A percentile compares a stretch with the other conserved stretches of the same genome.
These are phyloP conservation scores for Hypomyces perniciosus DNA, from an alignment of 2,329 filamentous ascomycete species.

Conservation along the genomic window DNA sequence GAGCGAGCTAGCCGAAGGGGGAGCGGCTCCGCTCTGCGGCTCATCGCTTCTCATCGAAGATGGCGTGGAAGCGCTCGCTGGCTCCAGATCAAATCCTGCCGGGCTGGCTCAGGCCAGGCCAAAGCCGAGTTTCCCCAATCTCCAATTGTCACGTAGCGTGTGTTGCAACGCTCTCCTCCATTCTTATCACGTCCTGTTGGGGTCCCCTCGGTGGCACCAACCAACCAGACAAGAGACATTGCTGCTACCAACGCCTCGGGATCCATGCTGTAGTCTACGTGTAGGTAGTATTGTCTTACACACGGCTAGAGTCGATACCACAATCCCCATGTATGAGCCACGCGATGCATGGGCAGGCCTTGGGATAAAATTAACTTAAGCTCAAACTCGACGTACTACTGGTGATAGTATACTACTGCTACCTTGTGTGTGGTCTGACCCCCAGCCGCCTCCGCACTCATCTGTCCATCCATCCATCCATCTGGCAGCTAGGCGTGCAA, in stretches of 20 bases:
- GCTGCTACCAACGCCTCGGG: slow-evolving; percentile 13
- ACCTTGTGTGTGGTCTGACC: slow-evolving; percentile 4
- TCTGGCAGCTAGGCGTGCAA: slow-evolving; percentile 1
- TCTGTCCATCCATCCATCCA: slow-evolving; percentile 13
- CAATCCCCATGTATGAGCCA: neutral
- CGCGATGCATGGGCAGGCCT: neutral
- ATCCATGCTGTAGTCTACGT: slow-evolving; percentile 9
- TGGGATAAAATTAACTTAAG: neutral
- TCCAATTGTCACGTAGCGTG: slow-evolving; percentile 13
- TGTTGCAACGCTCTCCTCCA: slow-evolving; percentile 9
- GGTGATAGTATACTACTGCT: neutral
- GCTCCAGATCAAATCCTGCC: neutral
- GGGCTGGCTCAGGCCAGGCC: neutral
- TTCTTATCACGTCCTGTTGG: neutral
- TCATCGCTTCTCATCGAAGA: slow-evolving; percentile 8
- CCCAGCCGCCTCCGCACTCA: slow-evolving; percentile 10
- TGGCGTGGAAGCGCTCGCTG: neutral
- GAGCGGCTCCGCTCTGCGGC: slow-evolving; percentile 7
- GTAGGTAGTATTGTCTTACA: neutral
- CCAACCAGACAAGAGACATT: slow-evolving; percentile 2
- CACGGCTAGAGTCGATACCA: neutral
- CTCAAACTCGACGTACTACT: neutral
- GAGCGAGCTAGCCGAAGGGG: slow-evolving; percentile 10
- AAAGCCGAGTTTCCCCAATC: slow-evolving; percentile 7
- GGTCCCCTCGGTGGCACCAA: slow-evolving; percentile 3